Evolutionary conservation across 2,329 filamentous ascomycete species (phyloP).

Genomic region (Lanzia echinophila): DNA sequence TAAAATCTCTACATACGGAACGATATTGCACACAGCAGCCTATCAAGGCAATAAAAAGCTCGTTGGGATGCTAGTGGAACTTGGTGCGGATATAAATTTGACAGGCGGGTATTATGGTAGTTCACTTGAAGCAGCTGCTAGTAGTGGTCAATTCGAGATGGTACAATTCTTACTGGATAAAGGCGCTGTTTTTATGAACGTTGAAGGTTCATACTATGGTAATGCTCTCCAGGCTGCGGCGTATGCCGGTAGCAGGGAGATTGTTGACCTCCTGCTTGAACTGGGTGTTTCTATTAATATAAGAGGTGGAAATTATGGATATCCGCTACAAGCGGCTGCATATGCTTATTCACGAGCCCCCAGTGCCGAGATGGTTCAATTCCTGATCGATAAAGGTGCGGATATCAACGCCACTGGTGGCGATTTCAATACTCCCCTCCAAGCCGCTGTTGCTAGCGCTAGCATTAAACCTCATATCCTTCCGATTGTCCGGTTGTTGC

Average conservation of each 20-base stretch:
- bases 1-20: background rate
- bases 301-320: slow-evolving; percentile 5
- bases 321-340: slow-evolving; percentile 9
- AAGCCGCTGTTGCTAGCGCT: background rate
- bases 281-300: slow-evolving; percentile 12
- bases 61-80: slow-evolving; percentile 1
- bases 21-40: slow-evolving; percentile 5
- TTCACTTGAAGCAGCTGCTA: background rate
- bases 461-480: background rate
- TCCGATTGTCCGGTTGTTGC: background rate
- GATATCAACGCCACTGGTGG: background rate
- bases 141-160: background rate
- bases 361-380: background rate
- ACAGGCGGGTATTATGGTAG: background rate
- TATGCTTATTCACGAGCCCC: background rate
- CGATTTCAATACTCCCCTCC: background rate
- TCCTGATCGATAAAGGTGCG: background rate
- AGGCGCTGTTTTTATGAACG: background rate
- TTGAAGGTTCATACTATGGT: background rate
- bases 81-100: slow-evolving; percentile 8
- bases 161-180: background rate
- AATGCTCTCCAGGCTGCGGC: slow-evolving; percentile 11
- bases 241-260: background rate
- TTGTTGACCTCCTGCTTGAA: slow-evolving; percentile 6
- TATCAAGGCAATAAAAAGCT: background rate